Evolutionary conservation across 805 yeast species (phyloP), one percentile per base, ranked within the genome.

Genomic region (Candida yuanshanica): DNA sequence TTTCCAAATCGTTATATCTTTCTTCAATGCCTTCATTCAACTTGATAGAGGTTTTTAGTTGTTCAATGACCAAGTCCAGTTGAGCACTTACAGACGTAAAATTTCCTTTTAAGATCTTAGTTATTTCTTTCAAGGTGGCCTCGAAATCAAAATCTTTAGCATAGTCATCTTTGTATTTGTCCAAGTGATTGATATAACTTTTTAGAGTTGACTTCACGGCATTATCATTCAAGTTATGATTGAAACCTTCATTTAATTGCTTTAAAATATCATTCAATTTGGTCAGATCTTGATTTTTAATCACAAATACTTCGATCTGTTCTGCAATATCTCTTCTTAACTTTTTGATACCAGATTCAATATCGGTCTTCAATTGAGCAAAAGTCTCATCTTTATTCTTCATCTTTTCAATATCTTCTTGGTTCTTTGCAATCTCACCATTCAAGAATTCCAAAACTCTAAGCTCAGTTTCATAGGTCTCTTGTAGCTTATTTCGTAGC

Each of bases 211-310:
- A 73, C 58, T 87, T 87, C 16, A 90, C 96, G 0, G 90, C 95
- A 7, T 79, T 77, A 62, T 90, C 96, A 56, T 90, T 88, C 64
- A 88, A 77, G 53, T 88, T 83, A 36, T 84, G 86, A 52, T 88
- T 86, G 61, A 84, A 89, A n/a, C 74, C 73, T 3, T 66, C 55
- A 8, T 69, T 59, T 62, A 90, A 65, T 5, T 62, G 61, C 2
- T 62, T 59, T 37, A 87, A 56, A 14, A 83, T 68, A 3, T 46
- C 25, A 42, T 70, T 48, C 18, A 53, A 18, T 14, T 33, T 18
- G 5, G 44, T 29, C 33, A 65, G 33, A 33, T 55, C 53, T 11
- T 49, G 44, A 37, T 52, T 51, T 18, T 58, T 48, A 17, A 43
- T 20, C 20, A 55, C 52, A 27, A 60, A 37, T 5, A 37, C 39